Evolutionary conservation across 176 grass and related monocot genomes (phyloP), one percentile per base, ranked within the genome.

Genomic region (sorghum (Sorghum bicolor)): DNA sequence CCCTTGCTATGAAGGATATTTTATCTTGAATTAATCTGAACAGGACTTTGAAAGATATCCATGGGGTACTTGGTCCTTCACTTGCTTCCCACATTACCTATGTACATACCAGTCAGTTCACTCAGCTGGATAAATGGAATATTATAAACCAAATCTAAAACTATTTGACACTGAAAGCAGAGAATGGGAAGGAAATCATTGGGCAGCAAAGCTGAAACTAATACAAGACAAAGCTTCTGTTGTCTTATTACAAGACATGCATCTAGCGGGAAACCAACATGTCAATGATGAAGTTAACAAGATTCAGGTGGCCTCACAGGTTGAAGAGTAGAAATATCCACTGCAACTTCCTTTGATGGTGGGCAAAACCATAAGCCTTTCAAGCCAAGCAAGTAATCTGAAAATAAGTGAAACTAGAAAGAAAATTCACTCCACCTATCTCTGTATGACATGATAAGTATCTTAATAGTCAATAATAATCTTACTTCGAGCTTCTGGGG

Each of bases 341-440:
- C 60, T 4, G 31, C 62, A 73, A 82, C 57, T 78, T 83, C 90
- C 80, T 86, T 88, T 65, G 70, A 72, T 74, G 86, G 78, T 74
- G 60, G 73, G 39, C 92, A 53, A 77, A 94, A 90, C 74, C 76
- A 85, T 78, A 87, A 82, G 62, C 64, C 79, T 75, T 92, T 97
- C 83, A 97, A 71, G 38, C 65, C 94, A 89, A 92, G 88, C 78
- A 97, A 89, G 82, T 94, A 97, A 67, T 94, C 92, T 97, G 85
- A 81, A 94, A 83, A 90, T 40, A 87, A 78, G 64, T 50, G 53
- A 36, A 72, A 84, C n/a, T 70, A 77, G 31, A 88, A 45, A 34
- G 28, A 50, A 79, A 73, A 73, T 74, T 83, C 28, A 86, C 36
- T 78, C 25, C 11, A 75, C 8, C 20, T 68, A 75, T 69, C 39